Evolutionary conservation across 352 stramenopile species (phyloP).

Genomic region (Globisporangium apiculatum): DNA sequence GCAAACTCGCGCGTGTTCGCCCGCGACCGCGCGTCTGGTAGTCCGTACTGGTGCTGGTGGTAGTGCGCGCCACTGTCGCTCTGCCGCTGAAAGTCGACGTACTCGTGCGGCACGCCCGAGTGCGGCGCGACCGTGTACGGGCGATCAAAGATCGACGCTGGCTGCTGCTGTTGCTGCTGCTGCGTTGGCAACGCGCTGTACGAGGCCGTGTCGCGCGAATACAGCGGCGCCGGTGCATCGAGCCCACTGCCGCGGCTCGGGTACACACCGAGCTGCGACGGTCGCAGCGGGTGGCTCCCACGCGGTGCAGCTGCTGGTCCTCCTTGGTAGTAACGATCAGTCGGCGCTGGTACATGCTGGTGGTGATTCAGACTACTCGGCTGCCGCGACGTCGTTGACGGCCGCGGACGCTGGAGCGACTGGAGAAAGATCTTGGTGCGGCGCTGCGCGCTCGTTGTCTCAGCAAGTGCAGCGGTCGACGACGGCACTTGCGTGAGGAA

Average conservation of each 20-base stretch:
- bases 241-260: constrained; percentile 24
- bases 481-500: constrained; percentile 40
- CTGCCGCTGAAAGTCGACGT: constrained; percentile 1
- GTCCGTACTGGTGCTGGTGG: not conserved
- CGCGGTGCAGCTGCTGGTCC: constrained; percentile 11
- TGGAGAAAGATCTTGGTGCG: constrained; percentile 66
- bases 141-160: constrained; percentile 64
- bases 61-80: constrained; percentile 2
- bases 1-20: constrained; percentile 8
- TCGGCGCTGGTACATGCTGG: constrained; percentile 6
- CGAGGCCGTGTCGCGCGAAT: constrained; percentile 10
- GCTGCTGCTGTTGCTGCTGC: constrained; percentile 10
- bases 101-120: constrained; percentile 7
- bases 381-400: not conserved
- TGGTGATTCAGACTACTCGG: constrained; percentile 12
- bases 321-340: constrained; percentile 21
- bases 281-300: constrained; percentile 23
- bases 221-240: constrained; percentile 2
- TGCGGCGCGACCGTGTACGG: constrained; percentile 10
- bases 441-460: constrained; percentile 14
- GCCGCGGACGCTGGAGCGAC: constrained; percentile 39
- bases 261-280: constrained; percentile 27
- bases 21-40: not conserved
- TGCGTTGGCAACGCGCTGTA: constrained; percentile 12
- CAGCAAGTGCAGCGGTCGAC: constrained; percentile 12